A percentile compares a stretch with the other conserved stretches of the same genome.
These are phyloP conservation scores for Penicillium digitatum DNA, from an alignment of 2,329 filamentous ascomycete genomes.

Conservation along the genomic window DNA sequence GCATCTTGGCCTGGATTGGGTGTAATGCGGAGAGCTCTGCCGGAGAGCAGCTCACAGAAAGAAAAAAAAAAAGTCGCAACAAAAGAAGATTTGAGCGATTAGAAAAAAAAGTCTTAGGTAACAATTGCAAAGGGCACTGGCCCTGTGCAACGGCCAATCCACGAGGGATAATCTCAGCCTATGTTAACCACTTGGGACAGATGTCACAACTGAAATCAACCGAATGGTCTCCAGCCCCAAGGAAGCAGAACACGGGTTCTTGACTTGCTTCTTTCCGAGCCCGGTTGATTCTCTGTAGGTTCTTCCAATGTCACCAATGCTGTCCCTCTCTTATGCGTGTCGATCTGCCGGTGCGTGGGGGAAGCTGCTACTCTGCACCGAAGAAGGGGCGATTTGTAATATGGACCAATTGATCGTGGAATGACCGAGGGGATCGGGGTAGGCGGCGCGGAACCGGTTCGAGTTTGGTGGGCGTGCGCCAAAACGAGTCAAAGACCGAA, in stretches of 20 bases:
- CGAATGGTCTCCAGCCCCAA: conserved; percentile 21
- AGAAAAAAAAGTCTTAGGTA: conserved; percentile 18
- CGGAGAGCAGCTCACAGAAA: conserved; percentile 38
- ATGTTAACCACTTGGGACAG: conserved; percentile 17
- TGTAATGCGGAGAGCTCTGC: conserved; percentile 41
- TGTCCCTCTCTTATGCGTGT: conserved; percentile 30
- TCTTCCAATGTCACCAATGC: conserved; percentile 20
- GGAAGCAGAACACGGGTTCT: conserved; percentile 14
- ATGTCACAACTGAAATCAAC: conserved; percentile 22
- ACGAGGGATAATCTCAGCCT: conserved; percentile 11
- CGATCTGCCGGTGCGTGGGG: conserved; percentile 35
- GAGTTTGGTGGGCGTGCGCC: conserved; percentile 15
- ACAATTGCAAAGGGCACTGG: conserved; percentile 24
- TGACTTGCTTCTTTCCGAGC: conserved; percentile 20
- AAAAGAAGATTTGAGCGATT: conserved; percentile 14
- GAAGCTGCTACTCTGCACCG: conserved; percentile 32
- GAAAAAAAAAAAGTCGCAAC: conserved; percentile 19
- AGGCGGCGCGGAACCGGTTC: conserved; percentile 13
- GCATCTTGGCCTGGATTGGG: conserved; percentile 43
- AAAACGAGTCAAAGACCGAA: conserved; percentile 25
- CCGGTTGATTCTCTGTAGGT: conserved; percentile 16
- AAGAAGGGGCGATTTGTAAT: conserved; percentile 26
- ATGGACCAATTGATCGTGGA: conserved; percentile 29
- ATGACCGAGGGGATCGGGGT: conserved; percentile 16
- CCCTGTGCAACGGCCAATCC: conserved; percentile 19